A percentile compares a stretch with the other conserved stretches of the same genome.
Evolutionary conservation across 306 rosid species (phyloP).

Genomic region (Cyclanthera cordifolia): DNA sequence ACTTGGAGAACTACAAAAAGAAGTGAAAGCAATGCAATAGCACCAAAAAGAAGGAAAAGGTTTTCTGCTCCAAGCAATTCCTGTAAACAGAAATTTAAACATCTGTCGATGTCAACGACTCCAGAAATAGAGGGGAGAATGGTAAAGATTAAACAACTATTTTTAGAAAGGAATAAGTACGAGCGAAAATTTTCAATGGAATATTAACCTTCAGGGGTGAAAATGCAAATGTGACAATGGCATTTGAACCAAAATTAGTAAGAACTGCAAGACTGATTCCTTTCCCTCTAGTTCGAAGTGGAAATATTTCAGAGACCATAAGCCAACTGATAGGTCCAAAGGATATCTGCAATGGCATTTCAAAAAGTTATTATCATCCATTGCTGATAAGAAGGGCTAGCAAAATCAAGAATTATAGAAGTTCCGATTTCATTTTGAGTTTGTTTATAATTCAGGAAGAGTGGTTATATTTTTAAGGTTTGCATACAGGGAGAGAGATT

Average conservation of each 20-base stretch:
- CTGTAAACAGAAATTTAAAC: constrained; percentile 28
- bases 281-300: constrained; percentile 79
- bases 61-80: constrained; percentile 87
- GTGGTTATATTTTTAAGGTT: background rate
- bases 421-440: background rate
- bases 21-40: constrained; percentile 57
- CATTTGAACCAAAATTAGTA: constrained; percentile 84
- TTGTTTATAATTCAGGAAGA: background rate
- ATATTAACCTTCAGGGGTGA: constrained; percentile 61
- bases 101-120: constrained; percentile 7
- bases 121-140: constrained; percentile 13
- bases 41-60: constrained; percentile 86
- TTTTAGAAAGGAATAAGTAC: background rate
- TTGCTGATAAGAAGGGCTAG: background rate
- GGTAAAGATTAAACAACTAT: constrained; percentile 1
- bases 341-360: constrained; percentile 58
- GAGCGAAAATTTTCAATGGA: background rate
- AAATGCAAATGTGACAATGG: constrained; percentile 83
- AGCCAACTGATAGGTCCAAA: constrained; percentile 99
- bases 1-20: constrained; percentile 46
- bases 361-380: constrained; percentile 5
- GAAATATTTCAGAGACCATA: constrained; percentile 90
- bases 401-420: background rate
- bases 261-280: constrained; percentile 97
- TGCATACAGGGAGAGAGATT: background rate